Base-by-base conservation (phyloP, 164 flowering plant species). In the Brasenia schreberi region DNA sequence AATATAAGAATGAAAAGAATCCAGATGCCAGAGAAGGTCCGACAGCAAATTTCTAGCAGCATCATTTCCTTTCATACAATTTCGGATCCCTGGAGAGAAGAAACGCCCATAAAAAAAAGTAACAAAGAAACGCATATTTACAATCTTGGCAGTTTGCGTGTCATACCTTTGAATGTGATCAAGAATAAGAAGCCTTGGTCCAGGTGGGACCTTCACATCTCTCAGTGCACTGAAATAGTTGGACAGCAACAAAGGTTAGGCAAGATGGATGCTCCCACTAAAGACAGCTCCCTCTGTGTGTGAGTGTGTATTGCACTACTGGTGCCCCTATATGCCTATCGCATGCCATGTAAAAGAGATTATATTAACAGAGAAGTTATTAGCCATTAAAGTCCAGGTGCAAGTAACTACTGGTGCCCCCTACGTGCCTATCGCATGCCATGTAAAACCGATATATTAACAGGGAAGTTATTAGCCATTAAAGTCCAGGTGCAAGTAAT, bases 181-280 rank as follows among this genome's bases (percentile, higher is more conserved):
- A 12, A 90, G 94, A 76, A 90, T 93, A 64, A 93, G 87, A 52
- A 93, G 89, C 74, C 98, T 83, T 58, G 98, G 98, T 59, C 98
- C 98, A 19, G 98, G 97, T 19, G 97, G 98, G 74, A 93, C 84
- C 62, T 72, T 86, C 61, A 84, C 96, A 79, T 93, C 98, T 82
- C 84, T 81, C 44, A 93, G 94, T 65, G 97, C 96, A 71, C 98
- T 93, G 94, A 64, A 74, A 77, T 56, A 78, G 23, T 61, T 11
- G 9, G 59, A 10, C 33, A 18, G 16, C 12, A 49, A 49, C 56
- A 49, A 49, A 49, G 12, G 16, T 49, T 49, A 49, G 56, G 56
- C 56, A 49, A 49, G 14, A 9, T 49, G 56, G 56, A 14, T 49
- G 56, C 16, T 49, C 12, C 56, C 16, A 49, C 39, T 49, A 49